A percentile compares a stretch with the other conserved stretches of the same genome.
These are phyloP conservation scores for Metschnikowia aberdeeniae DNA, from an alignment of 805 yeast genomes.

Conservation along the genomic window DNA sequence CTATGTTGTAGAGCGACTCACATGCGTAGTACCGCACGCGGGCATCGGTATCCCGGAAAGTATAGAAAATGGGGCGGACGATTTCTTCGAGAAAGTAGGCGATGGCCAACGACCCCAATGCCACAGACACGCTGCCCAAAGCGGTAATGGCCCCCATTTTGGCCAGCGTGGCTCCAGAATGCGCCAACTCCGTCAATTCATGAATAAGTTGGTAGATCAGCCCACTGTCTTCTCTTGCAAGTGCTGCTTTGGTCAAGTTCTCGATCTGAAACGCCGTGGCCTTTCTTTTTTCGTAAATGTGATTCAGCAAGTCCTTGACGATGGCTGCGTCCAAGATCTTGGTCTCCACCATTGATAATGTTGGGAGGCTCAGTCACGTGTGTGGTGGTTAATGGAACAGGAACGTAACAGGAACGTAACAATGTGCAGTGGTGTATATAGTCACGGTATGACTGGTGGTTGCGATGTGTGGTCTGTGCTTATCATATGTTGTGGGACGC, in stretches of 20 bases:
- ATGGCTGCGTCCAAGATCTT: slow-evolving; percentile 31
- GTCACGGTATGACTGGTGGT: no score
- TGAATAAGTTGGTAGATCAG: slow-evolving; percentile 61
- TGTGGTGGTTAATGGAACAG: no score
- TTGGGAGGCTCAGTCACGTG: not conserved
- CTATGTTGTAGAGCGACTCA: slow-evolving; percentile 90
- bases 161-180: slow-evolving; percentile 62
- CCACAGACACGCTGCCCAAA: slow-evolving; percentile 91
- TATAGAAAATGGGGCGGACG: slow-evolving; percentile 88
- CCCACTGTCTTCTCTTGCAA: slow-evolving; percentile 56
- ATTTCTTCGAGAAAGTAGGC: slow-evolving; percentile 80
- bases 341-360: slow-evolving; percentile 18
- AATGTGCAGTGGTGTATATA: no score
- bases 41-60: slow-evolving; percentile 97
- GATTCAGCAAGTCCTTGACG: slow-evolving; percentile 42
- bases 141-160: slow-evolving; percentile 96
- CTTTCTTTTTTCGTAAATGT: slow-evolving; percentile 43
- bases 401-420: no score
- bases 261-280: slow-evolving; percentile 64
- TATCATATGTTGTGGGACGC: no score
- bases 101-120: slow-evolving; percentile 79
- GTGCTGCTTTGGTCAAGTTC: slow-evolving; percentile 64
- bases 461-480: no score
- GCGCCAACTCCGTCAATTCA: slow-evolving; percentile 76
- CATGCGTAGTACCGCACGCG: slow-evolving; percentile 95